Conservation (phyloP, 2,329 filamentous ascomycete species). For the Diaporthe sp. region DNA sequence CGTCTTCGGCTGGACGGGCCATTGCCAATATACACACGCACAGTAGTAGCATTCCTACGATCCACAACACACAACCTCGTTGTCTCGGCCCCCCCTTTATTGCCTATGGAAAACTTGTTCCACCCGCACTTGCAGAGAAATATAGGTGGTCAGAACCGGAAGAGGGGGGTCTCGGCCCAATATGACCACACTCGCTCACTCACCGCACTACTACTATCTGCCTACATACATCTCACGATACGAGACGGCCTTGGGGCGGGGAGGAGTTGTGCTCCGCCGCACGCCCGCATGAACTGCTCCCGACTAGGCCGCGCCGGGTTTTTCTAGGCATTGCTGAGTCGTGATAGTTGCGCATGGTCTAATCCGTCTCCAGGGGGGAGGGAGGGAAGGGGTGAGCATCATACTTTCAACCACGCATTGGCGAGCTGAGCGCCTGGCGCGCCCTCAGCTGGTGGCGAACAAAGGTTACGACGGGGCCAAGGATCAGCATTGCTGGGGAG, state of each 20-base stretch:
- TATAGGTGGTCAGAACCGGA: neutral
- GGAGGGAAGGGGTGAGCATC: neutral
- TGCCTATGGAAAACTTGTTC: slow-evolving; percentile 9
- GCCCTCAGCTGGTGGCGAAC: slow-evolving; percentile 22
- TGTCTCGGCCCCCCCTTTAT: neutral
- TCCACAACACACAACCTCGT: neutral
- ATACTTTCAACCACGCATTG: neutral
- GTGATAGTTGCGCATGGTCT: neutral
- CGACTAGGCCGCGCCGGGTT: neutral
- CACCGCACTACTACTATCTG: neutral
- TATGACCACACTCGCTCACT: neutral
- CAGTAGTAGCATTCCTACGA: neutral
- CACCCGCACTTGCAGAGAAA: neutral
- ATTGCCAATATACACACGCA: neutral
- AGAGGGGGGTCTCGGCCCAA: neutral
- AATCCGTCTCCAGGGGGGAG: neutral
- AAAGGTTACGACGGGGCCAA: neutral
- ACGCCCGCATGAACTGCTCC: slow-evolving; percentile 4
- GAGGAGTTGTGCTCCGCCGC: slow-evolving; percentile 6
- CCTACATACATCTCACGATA: neutral
- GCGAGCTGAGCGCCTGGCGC: slow-evolving; percentile 2
- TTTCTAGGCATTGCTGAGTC: neutral
- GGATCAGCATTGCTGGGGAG: neutral
- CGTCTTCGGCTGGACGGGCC: slow-evolving; percentile 3
- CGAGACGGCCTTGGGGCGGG: neutral